These are phyloP conservation scores for Penicillium expansum DNA, from an alignment of 2,329 filamentous ascomycete species.

Conservation along the genomic window DNA sequence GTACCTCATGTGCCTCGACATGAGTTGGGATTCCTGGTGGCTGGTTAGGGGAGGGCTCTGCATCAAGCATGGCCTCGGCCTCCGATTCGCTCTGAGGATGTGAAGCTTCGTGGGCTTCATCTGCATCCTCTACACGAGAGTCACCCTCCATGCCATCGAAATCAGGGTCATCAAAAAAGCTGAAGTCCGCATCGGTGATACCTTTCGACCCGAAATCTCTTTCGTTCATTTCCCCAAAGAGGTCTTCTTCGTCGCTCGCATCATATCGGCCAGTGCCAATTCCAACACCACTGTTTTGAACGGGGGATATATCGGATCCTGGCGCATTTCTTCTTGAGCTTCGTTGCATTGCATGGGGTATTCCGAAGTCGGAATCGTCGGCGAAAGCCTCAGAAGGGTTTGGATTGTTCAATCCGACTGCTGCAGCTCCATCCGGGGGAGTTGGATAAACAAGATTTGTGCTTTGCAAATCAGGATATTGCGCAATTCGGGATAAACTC, in stretches of 20 bases:
- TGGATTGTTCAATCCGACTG: conserved; percentile 29
- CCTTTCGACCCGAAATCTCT: conserved; percentile 53
- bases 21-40: neutral
- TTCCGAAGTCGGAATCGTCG: conserved; percentile 29
- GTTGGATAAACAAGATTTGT: conserved; percentile 53
- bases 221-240: conserved; percentile 58
- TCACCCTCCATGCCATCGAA: conserved; percentile 28
- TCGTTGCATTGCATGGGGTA: conserved; percentile 18
- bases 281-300: conserved; percentile 15
- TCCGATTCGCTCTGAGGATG: conserved; percentile 12
- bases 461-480: conserved; percentile 42
- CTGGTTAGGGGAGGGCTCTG: neutral
- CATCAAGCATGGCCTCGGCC: conserved; percentile 10
- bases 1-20: neutral
- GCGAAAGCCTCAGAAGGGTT: conserved; percentile 31
- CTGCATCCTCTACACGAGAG: conserved; percentile 10
- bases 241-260: conserved; percentile 51
- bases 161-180: conserved; percentile 60
- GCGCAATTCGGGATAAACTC: conserved; percentile 39
- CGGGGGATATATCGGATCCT: conserved; percentile 23
- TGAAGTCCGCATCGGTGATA: conserved; percentile 63
- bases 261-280: conserved; percentile 44
- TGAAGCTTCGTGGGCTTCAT: conserved; percentile 15
- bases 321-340: conserved; percentile 18
- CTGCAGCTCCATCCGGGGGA: conserved; percentile 50